Base-by-base conservation (phyloP, 2,329 filamentous ascomycete species). In the Torrubiella hemipterigena region DNA sequence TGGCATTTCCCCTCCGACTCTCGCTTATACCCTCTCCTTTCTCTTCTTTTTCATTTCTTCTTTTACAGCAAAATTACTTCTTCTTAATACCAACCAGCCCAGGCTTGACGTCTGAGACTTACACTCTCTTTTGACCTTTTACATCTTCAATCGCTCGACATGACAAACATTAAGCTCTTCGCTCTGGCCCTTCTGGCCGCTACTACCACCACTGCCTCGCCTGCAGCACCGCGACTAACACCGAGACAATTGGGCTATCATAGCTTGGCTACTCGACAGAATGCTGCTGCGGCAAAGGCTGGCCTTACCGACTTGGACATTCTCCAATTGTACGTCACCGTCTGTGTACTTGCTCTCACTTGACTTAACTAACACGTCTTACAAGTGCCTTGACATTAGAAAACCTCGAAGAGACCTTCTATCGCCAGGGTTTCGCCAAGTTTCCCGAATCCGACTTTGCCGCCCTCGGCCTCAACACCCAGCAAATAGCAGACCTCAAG, bases 361-460 rank as follows among this genome's bases (percentile, higher is more conserved):
- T 13, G 4, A 10, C 9, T 13, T 18, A 12, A 22, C 7, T 16
- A 13, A 15, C 14, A 6, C 29, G 17, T 17, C 52, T 65, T 32
- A 60, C 63, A 51, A 66, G 64, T 31, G 62, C 63, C 14, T 48
- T 66, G 15, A 59, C 60, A 2, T 60, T 72, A 5, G 69, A 73
- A 51, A 61, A 68, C 33, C 63, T 73, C 18, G 77, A 81, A 53
- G 57, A 69, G 38, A 61, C 59, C 33, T 81, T 81, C 55, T 81
- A 81, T 54, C 54, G 58, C 22, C 48, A 76, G 29, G 75, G 67
- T 22, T 58, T 81, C 5, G 49, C 56, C 35, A 74, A 72, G 43
- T 80, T 69, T 57, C 63, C 61, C 18, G 49, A 63, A 37, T 39
- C 47, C 2, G 59, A 73, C 41, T 77, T 77, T 45, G 42, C 54